Conservation (phyloP, 208 protist genomes). For the Balamuthia mandrillaris region DNA sequence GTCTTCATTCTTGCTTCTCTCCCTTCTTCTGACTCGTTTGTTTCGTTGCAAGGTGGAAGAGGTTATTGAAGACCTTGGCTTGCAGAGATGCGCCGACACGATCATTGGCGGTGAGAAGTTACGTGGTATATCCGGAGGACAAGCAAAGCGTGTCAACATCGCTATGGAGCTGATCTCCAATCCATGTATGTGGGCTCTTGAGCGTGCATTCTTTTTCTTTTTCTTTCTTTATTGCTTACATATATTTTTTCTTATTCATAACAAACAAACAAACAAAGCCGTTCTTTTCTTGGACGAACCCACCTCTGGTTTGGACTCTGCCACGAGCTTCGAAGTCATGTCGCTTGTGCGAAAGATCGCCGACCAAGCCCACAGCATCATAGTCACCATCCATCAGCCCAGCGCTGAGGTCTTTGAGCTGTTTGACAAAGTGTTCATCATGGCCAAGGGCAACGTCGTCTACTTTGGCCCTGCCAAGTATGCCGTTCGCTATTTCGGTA, state of each 20-base stretch:
- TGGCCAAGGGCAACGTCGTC: conserved; percentile 74
- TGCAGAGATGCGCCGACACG: not conserved
- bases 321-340: not conserved
- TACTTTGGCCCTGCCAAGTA: conserved; percentile 74
- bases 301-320: conserved; percentile 48
- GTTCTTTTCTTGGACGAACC: conserved; percentile 46
- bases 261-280: too few species aligned
- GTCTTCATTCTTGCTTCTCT: not conserved
- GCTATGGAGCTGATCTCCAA: conserved; percentile 24
- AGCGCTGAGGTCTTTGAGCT: conserved; percentile 78
- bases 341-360: not conserved
- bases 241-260: too few species aligned
- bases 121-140: conserved; percentile 15
- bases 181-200: not conserved
- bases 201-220: too few species aligned
- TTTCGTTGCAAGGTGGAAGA: not conserved
- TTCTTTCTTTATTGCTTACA: not conserved
- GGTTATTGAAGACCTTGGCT: conserved; percentile 33
- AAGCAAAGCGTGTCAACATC: conserved; percentile 6
- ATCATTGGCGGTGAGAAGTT: not conserved
- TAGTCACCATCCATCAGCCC: conserved; percentile 92
- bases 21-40: not conserved
- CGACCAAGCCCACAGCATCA: conserved; percentile 48
- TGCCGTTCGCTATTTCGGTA: not conserved
- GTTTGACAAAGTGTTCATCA: conserved; percentile 87